Base-by-base conservation (phyloP, 176 grass and related monocot genomes). In the Aegilops speltoides region DNA sequence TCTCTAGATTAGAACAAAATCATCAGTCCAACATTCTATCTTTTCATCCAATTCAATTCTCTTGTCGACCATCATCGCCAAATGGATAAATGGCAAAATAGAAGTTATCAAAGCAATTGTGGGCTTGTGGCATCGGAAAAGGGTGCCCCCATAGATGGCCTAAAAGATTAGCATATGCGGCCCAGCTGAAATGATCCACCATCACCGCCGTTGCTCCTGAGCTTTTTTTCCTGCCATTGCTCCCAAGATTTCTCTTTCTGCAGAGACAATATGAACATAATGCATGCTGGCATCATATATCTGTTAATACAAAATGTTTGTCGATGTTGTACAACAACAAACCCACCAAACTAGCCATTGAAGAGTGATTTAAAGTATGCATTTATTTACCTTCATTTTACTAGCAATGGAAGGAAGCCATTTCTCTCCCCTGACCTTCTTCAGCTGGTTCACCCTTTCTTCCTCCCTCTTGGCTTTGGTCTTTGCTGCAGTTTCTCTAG, bases 371-470 rank as follows among this genome's bases (percentile, higher is more conserved):
- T 33, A 31, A 19, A 33, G 36, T 43, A 45, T 34, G 66, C 38
- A 59, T 28, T 68, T 67, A 28, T 23, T 68, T 50, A 95, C 96
- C 86, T 91, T 80, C 88, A 94, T 92, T 89, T 98, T 69, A 80
- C 79, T 98, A 80, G 90, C 91, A 88, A 95, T 82, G 50, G 96
- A 95, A 95, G 93, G 96, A 90, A 98, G 96, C 96, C 96, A 98
- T 89, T 89, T 94, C 91, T 98, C 96, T 87, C 96, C 96, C 81
- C 96, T 95, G 45, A 89, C 54, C 63, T 91, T 95, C 68, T 94
- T 98, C 64, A 95, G 88, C 77, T 91, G 63, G 19, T 22, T 45
- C 61, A 98, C 89, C 66, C 93, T 94, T 86, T 95, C 96, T 89
- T 98, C 93, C 82, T 95, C 96, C 82, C 68, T 91, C 86, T 92